Evolutionary conservation across 2,329 filamentous ascomycete genomes (phyloP), one percentile per base, ranked within the genome.

Genomic region (Plectosphaerella cucumerina): DNA sequence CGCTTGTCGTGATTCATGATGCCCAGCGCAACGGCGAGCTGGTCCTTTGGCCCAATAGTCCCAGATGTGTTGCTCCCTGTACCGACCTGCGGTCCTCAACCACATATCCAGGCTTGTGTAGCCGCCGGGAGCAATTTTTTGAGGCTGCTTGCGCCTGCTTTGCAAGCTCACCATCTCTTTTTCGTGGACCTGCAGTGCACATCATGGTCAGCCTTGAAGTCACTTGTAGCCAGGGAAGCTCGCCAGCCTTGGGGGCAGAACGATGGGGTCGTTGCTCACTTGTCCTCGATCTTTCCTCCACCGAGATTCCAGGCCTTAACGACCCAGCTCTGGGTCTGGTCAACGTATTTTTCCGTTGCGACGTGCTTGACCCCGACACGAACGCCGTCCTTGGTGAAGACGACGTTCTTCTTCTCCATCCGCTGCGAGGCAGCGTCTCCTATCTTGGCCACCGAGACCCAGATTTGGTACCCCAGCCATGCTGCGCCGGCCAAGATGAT

Each of bases 331-430:
- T 92, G 88, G 17, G 87, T 90, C 61, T 75, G 76, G 60, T 91
- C 88, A 60, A 89, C 81, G 64, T 90, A 89, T 45, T 79, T 81
- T 70, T 91, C 88, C 49, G 80, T 78, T 57, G 78, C 77, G 47
- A 87, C 68, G 54, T 89, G 77, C 69, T 85, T 87, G 54, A 92
- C 79, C 46, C 84, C 84, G 43, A 92, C 86, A 53, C 81, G 80
- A 54, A 89, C 70, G 50, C 88, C 88, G 51, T 90, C 87, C 65
- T 88, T 89, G 37, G 84, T 86, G 68, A 90, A 87, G 39, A 83
- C 75, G 51, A 92, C 80, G 65, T 91, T 87, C 72, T 87, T 88
- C 71, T 82, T 82, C 65, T 85, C 83, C 81, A 91, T 87, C 62
- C 82, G 82, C 68, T 86, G 76, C 46, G 78, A 80, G 44, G 87